Evolutionary conservation across 768 basidiomycete genomes (phyloP), one percentile per base, ranked within the genome.

Genomic region (Amanita molliuscula): DNA sequence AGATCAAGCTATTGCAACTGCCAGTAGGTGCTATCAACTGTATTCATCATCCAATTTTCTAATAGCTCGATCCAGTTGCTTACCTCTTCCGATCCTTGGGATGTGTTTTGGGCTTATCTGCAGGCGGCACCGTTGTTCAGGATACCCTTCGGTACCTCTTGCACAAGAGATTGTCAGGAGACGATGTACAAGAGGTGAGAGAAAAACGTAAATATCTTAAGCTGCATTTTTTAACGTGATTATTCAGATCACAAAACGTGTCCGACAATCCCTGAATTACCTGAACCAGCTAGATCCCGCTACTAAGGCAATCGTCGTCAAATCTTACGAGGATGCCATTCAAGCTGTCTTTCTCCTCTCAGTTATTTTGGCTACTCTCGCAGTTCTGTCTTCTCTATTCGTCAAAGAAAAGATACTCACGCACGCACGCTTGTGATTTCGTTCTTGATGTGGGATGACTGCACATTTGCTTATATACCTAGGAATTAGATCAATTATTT

Each of bases 41-140:
- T 8, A 15, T 7, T 10, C 34, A 40, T 7, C 48, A 11, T 25
- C 7, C 36, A 28, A 6, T 26, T 23, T 8, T 21, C 2, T 11
- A 29, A 44, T 16, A 26, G 23, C 9, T 44, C 40, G 1, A 6
- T 43, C 6, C 55, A 80, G 81, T 78, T 0, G 80, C 79, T 0
- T 82, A 82, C 59, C 77, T 84, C 31, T 84, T 82, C 68, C 77
- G 81, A 29, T 81, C 80, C 3, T 59, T 82, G 10, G 81, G 81
- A 2, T 72, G 71, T 2, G 78, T 82, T 5, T 62, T 81, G 16
- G 78, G 79, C 1, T 56, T 82, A 1, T 79, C 79, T 0, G 60
- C 77, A 0, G 76, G 76, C 3, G 79, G 77, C 47, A 75, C 79
- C 0, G 56, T 82, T n/a, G 64, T 78, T 0, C 80, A 82, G 59